These are phyloP conservation scores for Tolypocladium pustulatum DNA, from an alignment of 2,329 filamentous ascomycete genomes.

Conservation along the genomic window DNA sequence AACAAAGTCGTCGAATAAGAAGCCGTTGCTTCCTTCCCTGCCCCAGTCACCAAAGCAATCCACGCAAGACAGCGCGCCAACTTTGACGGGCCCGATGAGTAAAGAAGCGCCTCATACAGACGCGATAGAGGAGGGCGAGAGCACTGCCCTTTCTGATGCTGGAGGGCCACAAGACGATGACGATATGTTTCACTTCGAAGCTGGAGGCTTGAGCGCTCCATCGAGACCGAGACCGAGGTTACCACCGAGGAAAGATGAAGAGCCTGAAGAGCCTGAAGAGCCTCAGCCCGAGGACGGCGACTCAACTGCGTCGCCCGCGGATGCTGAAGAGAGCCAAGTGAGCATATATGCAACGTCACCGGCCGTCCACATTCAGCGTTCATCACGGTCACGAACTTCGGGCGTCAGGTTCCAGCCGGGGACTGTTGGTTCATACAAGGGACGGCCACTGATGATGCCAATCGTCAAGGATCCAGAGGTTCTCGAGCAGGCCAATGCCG, in stretches of 20 bases:
- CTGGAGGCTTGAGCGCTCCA: conserved; percentile 19
- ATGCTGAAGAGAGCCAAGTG: neutral
- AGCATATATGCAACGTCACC: conserved; percentile 32
- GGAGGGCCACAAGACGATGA: conserved; percentile 3
- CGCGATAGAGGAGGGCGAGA: conserved; percentile 4
- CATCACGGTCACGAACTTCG: conserved; percentile 10
- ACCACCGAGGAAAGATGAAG: neutral
- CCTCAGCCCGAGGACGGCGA: conserved; percentile 17
- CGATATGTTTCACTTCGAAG: conserved; percentile 35
- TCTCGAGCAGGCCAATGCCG: conserved; percentile 34
- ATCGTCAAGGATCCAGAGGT: conserved; percentile 38
- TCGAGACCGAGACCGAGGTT: conserved; percentile 12
- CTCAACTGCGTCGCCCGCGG: neutral
- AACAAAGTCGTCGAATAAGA: conserved; percentile 15
- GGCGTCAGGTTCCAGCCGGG: conserved; percentile 24
- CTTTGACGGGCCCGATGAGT: neutral
- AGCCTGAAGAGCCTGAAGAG: neutral
- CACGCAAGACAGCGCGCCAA: conserved; percentile 2
- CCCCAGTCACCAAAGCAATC: neutral
- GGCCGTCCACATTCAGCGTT: conserved; percentile 24
- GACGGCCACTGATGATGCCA: conserved; percentile 40
- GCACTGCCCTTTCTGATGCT: neutral
- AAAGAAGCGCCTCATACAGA: neutral
- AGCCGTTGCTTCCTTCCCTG: neutral
- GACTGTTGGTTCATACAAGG: conserved; percentile 44